Evolutionary conservation across 2,329 filamentous ascomycete species (phyloP), one percentile per base, ranked within the genome.

Genomic region (Colletotrichum siamense): DNA sequence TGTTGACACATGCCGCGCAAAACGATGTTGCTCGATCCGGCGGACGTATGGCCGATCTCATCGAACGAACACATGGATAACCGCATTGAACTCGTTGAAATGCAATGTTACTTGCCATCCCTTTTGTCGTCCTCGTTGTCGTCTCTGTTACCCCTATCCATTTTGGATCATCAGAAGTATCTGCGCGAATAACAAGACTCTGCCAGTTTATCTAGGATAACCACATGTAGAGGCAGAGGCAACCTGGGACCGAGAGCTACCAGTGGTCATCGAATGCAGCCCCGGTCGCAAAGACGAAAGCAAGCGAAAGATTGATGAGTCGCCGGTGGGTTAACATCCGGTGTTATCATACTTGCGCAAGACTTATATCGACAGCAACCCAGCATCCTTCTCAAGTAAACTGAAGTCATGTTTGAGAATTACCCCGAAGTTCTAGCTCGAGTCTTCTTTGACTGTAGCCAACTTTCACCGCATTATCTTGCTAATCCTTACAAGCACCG

Each of bases 201-300:
- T 44, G 39, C 8, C 39, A 44, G 16, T 10, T 44, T 44, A 10
- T 44, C 39, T n/a, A 44, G 39, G 5, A 44, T 6, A 44, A n/a
- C 3, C 39, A 10, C 44, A 49, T 22, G 9, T 6, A 49, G 10
- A 22, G 10, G 44, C 44, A 49, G 18, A 49, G 44, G 18, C 10
- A 49, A n/a, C 18, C 44, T 49, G 3, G 10, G 6, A 22, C 18
- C 44, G 39, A 49, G 44, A 49, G 10, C 18, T 22, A 4, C 10
- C 10, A n/a, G 18, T 49, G 18, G 18, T 12, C 44, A 49, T 49
- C 18, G 44, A 49, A 12, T 13, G 1, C 5, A 49, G 10, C 10
- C 3, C 18, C 9, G 0, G 22, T 49, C 44, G 0, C 44, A 13
- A 13, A 22, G 5, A 12, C 5, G 5, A 4, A 12, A n/a, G 18